These are phyloP conservation scores for Heliocybe sulcata DNA, from an alignment of 1,284 basidiomycete genomes.

Conservation along the genomic window DNA sequence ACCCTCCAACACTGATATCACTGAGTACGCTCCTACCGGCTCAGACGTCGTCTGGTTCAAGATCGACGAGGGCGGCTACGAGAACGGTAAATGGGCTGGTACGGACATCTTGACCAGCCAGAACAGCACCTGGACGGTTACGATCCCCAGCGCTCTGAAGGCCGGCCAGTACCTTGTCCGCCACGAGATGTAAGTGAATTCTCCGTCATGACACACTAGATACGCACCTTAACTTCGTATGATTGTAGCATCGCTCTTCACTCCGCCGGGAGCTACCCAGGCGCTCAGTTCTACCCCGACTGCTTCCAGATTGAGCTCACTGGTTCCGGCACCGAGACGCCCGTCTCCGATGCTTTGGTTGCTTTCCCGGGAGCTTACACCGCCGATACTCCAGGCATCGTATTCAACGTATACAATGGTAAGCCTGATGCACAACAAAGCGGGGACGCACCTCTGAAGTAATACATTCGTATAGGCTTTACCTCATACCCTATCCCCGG, in stretches of 20 bases:
- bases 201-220: background rate
- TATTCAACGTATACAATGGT: background rate
- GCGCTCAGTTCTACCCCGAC: constrained; percentile 31
- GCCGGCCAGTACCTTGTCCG: constrained; percentile 42
- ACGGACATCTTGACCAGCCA: constrained; percentile 31
- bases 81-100: constrained; percentile 35
- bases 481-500: background rate
- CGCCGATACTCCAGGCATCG: constrained; percentile 7
- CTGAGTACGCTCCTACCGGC: constrained; percentile 29
- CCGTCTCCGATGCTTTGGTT: constrained; percentile 33
- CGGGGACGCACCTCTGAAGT: background rate
- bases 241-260: constrained; percentile 31
- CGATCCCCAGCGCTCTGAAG: constrained; percentile 33
- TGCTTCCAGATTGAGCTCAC: constrained; percentile 46
- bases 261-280: constrained; percentile 20
- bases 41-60: constrained; percentile 42
- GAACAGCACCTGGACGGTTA: constrained; percentile 36
- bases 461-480: background rate
- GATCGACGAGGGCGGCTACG: constrained; percentile 34
- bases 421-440: background rate
- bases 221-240: background rate
- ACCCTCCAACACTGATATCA: background rate
- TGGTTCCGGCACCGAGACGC: constrained; percentile 39
- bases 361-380: constrained; percentile 48
- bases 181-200: constrained; percentile 33